These are phyloP conservation scores for Stellera chamaejasme DNA, from an alignment of 345 rosid genomes.

Conservation along the genomic window DNA sequence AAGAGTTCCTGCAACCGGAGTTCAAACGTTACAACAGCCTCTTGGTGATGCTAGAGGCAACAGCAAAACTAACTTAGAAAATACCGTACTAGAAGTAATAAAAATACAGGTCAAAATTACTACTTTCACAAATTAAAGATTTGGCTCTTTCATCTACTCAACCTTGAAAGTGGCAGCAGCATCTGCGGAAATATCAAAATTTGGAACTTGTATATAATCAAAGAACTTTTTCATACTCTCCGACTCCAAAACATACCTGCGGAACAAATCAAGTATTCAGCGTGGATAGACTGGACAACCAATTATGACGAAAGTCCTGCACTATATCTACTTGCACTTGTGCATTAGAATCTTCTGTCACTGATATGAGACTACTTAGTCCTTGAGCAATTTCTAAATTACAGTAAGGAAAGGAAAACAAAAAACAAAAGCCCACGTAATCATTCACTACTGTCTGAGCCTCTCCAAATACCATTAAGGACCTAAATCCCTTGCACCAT, in stretches of 20 bases:
- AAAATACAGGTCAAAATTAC: constrained; percentile 4
- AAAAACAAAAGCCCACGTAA: too few species aligned
- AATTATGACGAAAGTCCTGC: too few species aligned
- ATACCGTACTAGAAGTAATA: background rate
- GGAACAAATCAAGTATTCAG: constrained; percentile 9
- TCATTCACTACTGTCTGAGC: too few species aligned
- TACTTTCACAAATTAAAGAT: constrained; percentile 1
- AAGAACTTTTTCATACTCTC: constrained; percentile 85
- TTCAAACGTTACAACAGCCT: constrained; percentile 12
- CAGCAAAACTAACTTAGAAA: constrained; percentile 1
- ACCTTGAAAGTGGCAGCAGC: constrained; percentile 99
- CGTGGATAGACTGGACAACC: too few species aligned
- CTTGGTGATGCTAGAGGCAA: constrained; percentile 7
- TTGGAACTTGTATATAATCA: constrained; percentile 85
- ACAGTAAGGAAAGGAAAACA: too few species aligned
- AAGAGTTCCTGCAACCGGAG: constrained; percentile 64
- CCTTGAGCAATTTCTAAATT: too few species aligned
- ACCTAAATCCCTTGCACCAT: too few species aligned
- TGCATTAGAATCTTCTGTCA: too few species aligned
- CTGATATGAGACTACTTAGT: too few species aligned
- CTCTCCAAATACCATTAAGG: too few species aligned
- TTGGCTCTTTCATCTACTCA: constrained; percentile 3
- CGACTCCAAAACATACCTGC: constrained; percentile 87
- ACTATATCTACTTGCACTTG: too few species aligned
- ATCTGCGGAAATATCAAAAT: constrained; percentile 96